Conservation (phyloP, 176 grass and related monocot species). For the Hsuehochloa calcarea region DNA sequence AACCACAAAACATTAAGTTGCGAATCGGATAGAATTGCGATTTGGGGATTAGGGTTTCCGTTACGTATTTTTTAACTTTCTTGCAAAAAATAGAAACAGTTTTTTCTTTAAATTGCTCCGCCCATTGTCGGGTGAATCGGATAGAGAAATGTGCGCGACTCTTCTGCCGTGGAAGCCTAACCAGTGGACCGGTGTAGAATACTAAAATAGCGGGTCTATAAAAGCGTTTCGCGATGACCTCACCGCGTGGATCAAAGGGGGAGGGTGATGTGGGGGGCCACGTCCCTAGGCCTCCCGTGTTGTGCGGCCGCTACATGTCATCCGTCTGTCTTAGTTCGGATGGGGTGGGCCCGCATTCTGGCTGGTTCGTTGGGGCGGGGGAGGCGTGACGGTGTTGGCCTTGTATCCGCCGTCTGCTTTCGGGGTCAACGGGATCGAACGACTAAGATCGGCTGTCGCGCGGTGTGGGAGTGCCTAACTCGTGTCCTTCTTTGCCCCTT, state of each 20-base stretch:
- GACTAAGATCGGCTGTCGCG: neutral
- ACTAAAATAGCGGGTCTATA: neutral
- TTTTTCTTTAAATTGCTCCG: neutral
- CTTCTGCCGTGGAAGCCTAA: too few relatives aligned
- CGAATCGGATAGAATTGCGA: conserved; percentile 15
- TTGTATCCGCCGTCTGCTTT: neutral
- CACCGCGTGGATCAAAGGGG: neutral
- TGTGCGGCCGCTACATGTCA: neutral
- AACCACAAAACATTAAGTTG: conserved; percentile 43
- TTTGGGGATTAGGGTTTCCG: conserved; percentile 56
- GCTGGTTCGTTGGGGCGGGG: neutral
- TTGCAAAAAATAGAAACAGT: neutral
- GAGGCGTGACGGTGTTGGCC: neutral
- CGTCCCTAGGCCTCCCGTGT: neutral
- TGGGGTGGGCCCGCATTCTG: conserved; percentile 8
- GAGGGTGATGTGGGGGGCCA: conserved; percentile 17
- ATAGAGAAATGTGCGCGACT: neutral
- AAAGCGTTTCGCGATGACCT: neutral
- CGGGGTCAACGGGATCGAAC: neutral
- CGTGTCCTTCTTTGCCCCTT: neutral
- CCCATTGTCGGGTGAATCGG: conserved; percentile 29
- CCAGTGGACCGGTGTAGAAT: neutral
- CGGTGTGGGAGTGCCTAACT: neutral
- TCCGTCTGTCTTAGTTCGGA: neutral
- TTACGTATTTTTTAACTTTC: conserved; percentile 16